Evolutionary conservation across 371 early-diverging fungal species (phyloP).

Genomic region (Mucor saturninus): DNA sequence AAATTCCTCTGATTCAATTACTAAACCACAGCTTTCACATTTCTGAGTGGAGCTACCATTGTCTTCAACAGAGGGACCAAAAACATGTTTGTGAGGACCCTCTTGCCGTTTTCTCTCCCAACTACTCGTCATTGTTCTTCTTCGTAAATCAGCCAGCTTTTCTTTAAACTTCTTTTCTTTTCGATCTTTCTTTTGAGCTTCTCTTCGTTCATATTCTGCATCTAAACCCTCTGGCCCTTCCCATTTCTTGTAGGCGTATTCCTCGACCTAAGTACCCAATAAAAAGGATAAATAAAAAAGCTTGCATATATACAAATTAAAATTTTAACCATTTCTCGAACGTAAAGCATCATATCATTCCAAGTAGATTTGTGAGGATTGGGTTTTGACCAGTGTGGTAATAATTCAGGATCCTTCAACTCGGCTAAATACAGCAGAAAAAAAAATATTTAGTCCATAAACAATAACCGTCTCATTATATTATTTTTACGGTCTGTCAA

Average conservation of each 20-base stretch:
- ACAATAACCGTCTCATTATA: constrained; percentile 5
- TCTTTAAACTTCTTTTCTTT: constrained; percentile 87
- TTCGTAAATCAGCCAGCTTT: constrained; percentile 78
- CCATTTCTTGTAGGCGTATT: constrained; percentile 94
- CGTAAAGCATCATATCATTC: constrained; percentile 94
- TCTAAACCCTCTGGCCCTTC: constrained; percentile 86
- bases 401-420: constrained; percentile 74
- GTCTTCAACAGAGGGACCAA: constrained; percentile 57
- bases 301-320: background rate
- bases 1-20: constrained; percentile 76
- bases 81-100: constrained; percentile 77
- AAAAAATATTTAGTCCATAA: background rate
- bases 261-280: constrained; percentile 69
- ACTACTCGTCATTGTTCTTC: constrained; percentile 81
- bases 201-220: constrained; percentile 87
- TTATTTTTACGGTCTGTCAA: constrained; percentile 75
- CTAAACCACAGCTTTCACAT: constrained; percentile 75
- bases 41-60: constrained; percentile 58
- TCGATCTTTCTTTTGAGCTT: constrained; percentile 74
- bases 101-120: constrained; percentile 71
- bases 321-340: constrained; percentile 73
- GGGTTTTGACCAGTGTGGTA: constrained; percentile 88
- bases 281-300: background rate
- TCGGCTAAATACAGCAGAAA: constrained; percentile 61
- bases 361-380: constrained; percentile 95